Evolutionary conservation across 2,329 filamentous ascomycete genomes (phyloP), one percentile per base, ranked within the genome.

Genomic region (Epichloe elymi): DNA sequence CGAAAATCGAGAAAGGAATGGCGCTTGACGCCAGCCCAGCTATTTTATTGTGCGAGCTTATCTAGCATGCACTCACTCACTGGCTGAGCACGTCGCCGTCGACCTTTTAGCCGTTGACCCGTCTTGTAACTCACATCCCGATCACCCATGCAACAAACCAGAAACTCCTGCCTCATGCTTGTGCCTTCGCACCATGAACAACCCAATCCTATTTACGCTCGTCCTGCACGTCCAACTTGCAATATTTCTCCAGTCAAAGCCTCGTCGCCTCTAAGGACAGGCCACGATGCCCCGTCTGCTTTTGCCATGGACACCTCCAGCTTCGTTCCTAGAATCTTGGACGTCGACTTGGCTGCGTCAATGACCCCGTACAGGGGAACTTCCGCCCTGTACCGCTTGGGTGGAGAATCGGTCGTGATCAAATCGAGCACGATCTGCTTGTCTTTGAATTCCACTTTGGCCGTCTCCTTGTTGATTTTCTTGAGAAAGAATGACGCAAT

Each of bases 401-500:
- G 75, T 23, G 70, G 79, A 53, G 80, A 75, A 63, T 96, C 91
- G 35, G 78, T 80, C 8, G 93, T 98, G n/a, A 79, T 82, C 39
- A 98, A 76, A 64, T 98, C 88, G 42, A 98, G 76, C 11, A 77
- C 74, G 48, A 97, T 69, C 45, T 78, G 72, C 46, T 75, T 73
- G 3, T 77, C 62, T 37, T 73, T 66, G 65, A 97, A 91, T 23
- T 77, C 73, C 44, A 97, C 77, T 57, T 78, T 84, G 48, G 88
- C 86, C 26, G 72, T 78, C 23, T 83, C 78, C 69, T 91, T 94
- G 70, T 90, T 82, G 61, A 98, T 95, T 73, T 97, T 97, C 75
- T 97, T 98, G 50, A 97, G 76, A 71, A 95, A 98, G 59, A 96
- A 85, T 8, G 87, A 93, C 2, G 86, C 90, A 58, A 94, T 95